These are phyloP conservation scores for Podosphaera leucotricha DNA, from an alignment of 2,329 filamentous ascomycete species.

Conservation along the genomic window DNA sequence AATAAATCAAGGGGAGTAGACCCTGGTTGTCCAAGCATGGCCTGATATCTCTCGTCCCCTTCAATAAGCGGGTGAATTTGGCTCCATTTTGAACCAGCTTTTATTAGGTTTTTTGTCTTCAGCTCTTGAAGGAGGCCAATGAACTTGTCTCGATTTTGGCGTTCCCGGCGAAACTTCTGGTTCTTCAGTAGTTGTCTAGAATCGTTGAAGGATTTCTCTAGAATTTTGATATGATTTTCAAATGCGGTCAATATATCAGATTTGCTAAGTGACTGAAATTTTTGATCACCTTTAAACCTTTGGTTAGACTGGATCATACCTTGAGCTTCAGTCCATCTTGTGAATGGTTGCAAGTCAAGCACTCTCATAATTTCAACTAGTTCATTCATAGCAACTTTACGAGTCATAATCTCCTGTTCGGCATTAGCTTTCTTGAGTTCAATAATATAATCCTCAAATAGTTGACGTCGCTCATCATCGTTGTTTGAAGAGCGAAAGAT, in stretches of 20 bases:
- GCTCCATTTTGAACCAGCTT: constrained; percentile 76
- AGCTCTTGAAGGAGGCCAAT: constrained; percentile 52
- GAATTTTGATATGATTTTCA: constrained; percentile 78
- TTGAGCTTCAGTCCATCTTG: constrained; percentile 80
- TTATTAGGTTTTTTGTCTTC: constrained; percentile 54
- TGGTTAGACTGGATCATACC: constrained; percentile 54
- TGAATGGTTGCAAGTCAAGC: constrained; percentile 75
- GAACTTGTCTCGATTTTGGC: constrained; percentile 68
- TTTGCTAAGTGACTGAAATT: constrained; percentile 65
- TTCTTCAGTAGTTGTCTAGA: constrained; percentile 71
- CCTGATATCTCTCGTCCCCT: constrained; percentile 59
- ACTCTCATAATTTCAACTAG: constrained; percentile 55
- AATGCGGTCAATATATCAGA: constrained; percentile 83
- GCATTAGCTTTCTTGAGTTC: constrained; percentile 61
- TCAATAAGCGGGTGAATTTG: constrained; percentile 52
- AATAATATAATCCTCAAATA: constrained; percentile 83
- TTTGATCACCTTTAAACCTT: constrained; percentile 57
- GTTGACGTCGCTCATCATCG: constrained; percentile 64
- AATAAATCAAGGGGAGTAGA: constrained; percentile 80
- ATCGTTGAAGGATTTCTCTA: constrained; percentile 84
- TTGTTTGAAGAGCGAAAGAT: constrained; percentile 81
- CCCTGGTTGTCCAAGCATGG: constrained; percentile 62
- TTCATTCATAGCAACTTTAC: constrained; percentile 66
- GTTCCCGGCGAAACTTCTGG: constrained; percentile 55
- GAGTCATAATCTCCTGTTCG: constrained; percentile 47